Conservation (phyloP, 2,329 filamentous ascomycete species). For the Aureobasidium sp. region DNA sequence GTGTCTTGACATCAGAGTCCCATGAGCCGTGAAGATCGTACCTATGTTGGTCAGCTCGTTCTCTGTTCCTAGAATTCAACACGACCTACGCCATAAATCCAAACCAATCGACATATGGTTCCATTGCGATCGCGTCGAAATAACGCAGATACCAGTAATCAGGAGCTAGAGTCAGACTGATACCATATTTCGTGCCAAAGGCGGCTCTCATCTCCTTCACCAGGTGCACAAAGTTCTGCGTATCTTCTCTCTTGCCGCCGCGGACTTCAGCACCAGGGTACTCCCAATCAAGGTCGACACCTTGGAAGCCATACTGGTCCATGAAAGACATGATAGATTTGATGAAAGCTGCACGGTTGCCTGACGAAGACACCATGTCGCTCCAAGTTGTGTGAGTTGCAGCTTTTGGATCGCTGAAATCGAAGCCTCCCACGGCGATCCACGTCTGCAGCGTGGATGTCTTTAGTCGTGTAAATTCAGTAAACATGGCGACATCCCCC, state of each 20-base stretch:
- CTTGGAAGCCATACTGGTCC: slow-evolving; percentile 16
- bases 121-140: slow-evolving; percentile 24
- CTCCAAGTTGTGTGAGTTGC: not conserved
- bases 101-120: slow-evolving; percentile 32
- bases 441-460: not conserved
- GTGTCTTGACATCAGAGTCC: slow-evolving; percentile 28
- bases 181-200: slow-evolving; percentile 22
- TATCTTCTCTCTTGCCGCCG: slow-evolving; percentile 33
- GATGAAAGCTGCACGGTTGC: not conserved
- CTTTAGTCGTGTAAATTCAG: not conserved
- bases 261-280: slow-evolving; percentile 20
- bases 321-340: slow-evolving; percentile 12
- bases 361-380: not conserved
- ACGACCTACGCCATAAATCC: slow-evolving; percentile 34
- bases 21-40: slow-evolving; percentile 33
- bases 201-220: slow-evolving; percentile 21
- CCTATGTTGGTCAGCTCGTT: not conserved
- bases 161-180: slow-evolving; percentile 19
- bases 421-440: not conserved
- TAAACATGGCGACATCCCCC: not conserved
- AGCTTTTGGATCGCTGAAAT: not conserved
- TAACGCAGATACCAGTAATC: slow-evolving; percentile 25
- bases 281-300: slow-evolving; percentile 19
- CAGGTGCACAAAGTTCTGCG: slow-evolving; percentile 29
- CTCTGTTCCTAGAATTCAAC: no score